These are phyloP conservation scores for Papiliotrema laurentii DNA, from an alignment of 1,284 basidiomycete species.

Conservation along the genomic window DNA sequence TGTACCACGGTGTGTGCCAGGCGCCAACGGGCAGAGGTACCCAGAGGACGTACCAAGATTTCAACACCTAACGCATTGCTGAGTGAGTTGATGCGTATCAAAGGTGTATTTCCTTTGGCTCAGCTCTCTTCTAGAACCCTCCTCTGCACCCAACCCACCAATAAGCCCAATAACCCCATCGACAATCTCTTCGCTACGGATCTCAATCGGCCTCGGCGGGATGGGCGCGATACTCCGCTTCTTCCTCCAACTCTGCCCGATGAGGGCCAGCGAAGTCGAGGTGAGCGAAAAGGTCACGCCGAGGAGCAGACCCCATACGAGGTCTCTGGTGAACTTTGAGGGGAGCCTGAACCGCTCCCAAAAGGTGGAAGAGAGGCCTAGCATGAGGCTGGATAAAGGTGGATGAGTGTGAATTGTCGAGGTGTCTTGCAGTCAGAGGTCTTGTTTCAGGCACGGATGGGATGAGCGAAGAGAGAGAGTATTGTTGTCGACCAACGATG, in stretches of 20 bases:
- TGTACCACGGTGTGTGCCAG: too few species aligned
- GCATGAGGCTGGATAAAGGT: neutral
- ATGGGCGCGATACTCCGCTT: slow-evolving; percentile 38
- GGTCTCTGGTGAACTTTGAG: slow-evolving; percentile 35
- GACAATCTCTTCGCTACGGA: slow-evolving; percentile 65
- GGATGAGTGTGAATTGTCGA: too few species aligned
- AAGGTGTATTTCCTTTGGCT: slow-evolving; percentile 78
- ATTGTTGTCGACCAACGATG: neutral
- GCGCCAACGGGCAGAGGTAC: too few species aligned
- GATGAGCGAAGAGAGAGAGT: neutral
- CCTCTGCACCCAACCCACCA: slow-evolving; percentile 52
- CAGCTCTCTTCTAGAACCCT: neutral
- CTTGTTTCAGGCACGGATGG: neutral
- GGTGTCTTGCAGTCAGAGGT: too few species aligned
- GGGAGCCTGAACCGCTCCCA: slow-evolving; percentile 26
- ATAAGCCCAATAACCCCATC: slow-evolving; percentile 75
- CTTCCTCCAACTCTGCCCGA: slow-evolving; percentile 54
- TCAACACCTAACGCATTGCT: slow-evolving; percentile 88
- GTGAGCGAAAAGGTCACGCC: slow-evolving; percentile 67
- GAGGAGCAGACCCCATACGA: slow-evolving; percentile 63
- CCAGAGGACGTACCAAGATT: slow-evolving; percentile 58
- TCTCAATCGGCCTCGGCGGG: slow-evolving; percentile 63
- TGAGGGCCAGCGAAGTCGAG: slow-evolving; percentile 57
- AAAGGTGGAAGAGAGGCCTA: slow-evolving; percentile 7
- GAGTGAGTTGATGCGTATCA: slow-evolving; percentile 85